Conservation (phyloP, 352 stramenopile genomes). For the Salisapilia sapeloensis region DNA sequence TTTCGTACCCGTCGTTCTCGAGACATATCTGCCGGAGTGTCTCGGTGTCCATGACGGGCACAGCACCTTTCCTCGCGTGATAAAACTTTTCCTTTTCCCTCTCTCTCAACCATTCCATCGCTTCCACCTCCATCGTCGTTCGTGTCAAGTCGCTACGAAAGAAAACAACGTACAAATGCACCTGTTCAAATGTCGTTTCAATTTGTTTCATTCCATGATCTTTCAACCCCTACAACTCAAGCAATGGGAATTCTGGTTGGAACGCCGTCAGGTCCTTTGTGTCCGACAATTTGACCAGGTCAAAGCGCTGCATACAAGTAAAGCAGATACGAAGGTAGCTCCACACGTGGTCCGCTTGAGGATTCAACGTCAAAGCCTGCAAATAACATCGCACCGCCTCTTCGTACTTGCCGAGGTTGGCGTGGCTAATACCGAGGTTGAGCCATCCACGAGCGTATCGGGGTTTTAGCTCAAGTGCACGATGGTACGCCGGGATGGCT, state of each 20-base stretch:
- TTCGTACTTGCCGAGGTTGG: conserved; percentile 91
- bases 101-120: conserved; percentile 36
- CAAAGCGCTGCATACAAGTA: conserved; percentile 93
- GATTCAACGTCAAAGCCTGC: conserved; percentile 92
- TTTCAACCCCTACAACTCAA: conserved; percentile 32
- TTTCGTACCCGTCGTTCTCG: conserved; percentile 89
- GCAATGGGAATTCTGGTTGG: conserved; percentile 71
- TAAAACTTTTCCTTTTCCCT: conserved; percentile 55
- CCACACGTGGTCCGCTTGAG: conserved; percentile 93
- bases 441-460: conserved; percentile 94
- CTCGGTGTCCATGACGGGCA: conserved; percentile 80
- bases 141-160: conserved; percentile 9
- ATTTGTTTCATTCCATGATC: neutral
- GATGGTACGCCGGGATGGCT: conserved; percentile 86
- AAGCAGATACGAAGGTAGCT: conserved; percentile 97
- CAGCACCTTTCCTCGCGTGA: conserved; percentile 33
- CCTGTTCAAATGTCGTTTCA: conserved; percentile 1
- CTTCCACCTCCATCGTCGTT: conserved; percentile 17
- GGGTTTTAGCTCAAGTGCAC: conserved; percentile 90
- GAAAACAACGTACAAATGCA: neutral
- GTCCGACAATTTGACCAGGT: conserved; percentile 88
- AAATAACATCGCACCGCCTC: conserved; percentile 94
- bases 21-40: conserved; percentile 73
- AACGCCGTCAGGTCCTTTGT: conserved; percentile 68
- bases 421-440: conserved; percentile 96